Evolutionary conservation across 352 stramenopile species (phyloP).

Genomic region (Globisporangium solare): DNA sequence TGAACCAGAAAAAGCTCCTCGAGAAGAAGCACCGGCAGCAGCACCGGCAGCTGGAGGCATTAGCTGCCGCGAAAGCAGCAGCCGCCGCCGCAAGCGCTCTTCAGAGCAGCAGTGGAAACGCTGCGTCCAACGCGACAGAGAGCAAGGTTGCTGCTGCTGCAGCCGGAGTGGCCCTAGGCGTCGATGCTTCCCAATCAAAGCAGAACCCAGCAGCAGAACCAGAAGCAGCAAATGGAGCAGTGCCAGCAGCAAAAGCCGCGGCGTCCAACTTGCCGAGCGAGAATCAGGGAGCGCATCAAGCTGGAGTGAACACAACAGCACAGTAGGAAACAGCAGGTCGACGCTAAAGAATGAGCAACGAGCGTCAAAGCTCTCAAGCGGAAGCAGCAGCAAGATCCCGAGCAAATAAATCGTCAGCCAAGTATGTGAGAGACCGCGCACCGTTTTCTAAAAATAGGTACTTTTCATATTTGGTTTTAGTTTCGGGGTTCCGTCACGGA

Average conservation of each 20-base stretch:
- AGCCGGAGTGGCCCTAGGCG: no score
- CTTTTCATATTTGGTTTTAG: conserved; percentile 8
- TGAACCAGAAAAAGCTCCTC: conserved; percentile 46
- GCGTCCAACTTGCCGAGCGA: neutral
- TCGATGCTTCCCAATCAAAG: neutral
- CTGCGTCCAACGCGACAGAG: neutral
- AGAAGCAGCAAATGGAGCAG: neutral
- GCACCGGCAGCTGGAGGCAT: conserved; percentile 19
- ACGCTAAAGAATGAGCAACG: neutral
- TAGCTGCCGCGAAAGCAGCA: conserved; percentile 14
- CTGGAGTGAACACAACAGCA: neutral
- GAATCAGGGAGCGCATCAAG: neutral
- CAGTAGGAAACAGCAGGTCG: neutral
- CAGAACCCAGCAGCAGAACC: neutral
- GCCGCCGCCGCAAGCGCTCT: neutral
- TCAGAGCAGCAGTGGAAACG: neutral
- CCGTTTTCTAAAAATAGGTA: conserved; percentile 5
- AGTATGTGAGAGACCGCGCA: neutral
- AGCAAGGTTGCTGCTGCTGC: neutral
- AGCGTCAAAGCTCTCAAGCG: neutral
- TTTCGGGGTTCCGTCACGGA: conserved; percentile 1
- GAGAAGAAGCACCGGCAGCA: conserved; percentile 24
- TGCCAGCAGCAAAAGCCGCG: neutral
- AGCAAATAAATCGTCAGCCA: no score
- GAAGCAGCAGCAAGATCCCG: neutral